phyloP scores from a whole-genome alignment of 345 rosid species.

The Toxicodendron radicans region DNA sequence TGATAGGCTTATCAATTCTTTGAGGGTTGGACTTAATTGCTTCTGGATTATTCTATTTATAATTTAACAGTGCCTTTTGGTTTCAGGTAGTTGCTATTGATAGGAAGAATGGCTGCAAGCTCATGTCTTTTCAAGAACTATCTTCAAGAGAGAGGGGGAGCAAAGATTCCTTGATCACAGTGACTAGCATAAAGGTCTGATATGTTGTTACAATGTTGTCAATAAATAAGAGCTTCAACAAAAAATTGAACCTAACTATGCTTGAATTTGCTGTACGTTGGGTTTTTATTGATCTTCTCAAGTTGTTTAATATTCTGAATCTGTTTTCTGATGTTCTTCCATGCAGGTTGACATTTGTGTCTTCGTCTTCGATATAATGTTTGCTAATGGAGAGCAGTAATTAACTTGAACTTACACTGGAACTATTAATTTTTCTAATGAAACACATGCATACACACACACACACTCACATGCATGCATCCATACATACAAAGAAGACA shows the following conservation, averaged over 20 bases:
- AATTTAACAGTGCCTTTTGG: slow-evolving; percentile 10
- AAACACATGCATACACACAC: not conserved
- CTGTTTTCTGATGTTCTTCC: slow-evolving; percentile 14
- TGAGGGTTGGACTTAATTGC: not conserved
- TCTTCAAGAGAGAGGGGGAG: slow-evolving; percentile 89
- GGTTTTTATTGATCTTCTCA: not conserved
- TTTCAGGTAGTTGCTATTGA: slow-evolving; percentile 83
- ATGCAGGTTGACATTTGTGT: slow-evolving; percentile 84
- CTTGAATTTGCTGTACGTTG: not conserved
- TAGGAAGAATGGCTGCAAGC: slow-evolving; percentile 66
- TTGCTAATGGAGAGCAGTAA: slow-evolving; percentile 79
- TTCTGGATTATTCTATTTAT: slow-evolving; percentile 6
- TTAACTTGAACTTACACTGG: slow-evolving; percentile 35
- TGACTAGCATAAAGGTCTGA: slow-evolving; percentile 67
- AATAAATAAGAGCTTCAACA: not conserved
- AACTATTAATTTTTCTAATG: slow-evolving; percentile 7
- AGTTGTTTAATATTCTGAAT: slow-evolving; percentile 9
- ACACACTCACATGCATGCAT: not conserved
- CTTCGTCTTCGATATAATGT: slow-evolving; percentile 87
- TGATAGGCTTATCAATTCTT: slow-evolving; percentile 15
- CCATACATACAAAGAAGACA: not conserved
- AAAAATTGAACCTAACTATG: slow-evolving; percentile 9
- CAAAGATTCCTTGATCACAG: slow-evolving; percentile 54
- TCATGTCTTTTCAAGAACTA: slow-evolving; percentile 93
- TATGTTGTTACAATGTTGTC: not conserved